phyloP scores from a whole-genome alignment of 1,284 basidiomycete species.

The Ceratobasidium sp. region DNA sequence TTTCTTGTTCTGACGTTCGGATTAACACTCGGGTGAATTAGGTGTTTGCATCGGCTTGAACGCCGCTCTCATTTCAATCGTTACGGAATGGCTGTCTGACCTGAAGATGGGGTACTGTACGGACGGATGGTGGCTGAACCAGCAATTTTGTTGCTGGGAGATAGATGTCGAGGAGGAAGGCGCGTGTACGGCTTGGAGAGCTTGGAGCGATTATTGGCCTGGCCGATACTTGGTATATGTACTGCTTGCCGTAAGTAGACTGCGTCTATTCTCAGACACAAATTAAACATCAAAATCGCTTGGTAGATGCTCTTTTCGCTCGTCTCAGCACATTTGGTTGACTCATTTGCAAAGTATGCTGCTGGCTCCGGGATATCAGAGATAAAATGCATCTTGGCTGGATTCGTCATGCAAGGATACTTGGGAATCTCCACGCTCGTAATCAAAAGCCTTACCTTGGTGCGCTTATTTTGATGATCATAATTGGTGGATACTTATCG shows the following conservation, averaged over 20 bases:
- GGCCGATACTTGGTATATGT: constrained; percentile 89
- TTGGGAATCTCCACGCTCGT: constrained; percentile 87
- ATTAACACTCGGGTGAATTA: constrained; percentile 47
- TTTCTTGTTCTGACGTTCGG: not conserved
- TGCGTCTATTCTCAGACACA: not conserved
- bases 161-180: constrained; percentile 74
- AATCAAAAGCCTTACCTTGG: constrained; percentile 91
- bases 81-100: constrained; percentile 98
- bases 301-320: constrained; percentile 77
- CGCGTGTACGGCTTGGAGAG: constrained; percentile 90
- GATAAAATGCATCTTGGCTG: constrained; percentile 97
- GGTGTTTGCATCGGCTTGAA: constrained; percentile 92
- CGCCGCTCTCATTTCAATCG: constrained; percentile 92
- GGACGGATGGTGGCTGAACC: constrained; percentile 98
- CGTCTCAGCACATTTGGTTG: constrained; percentile 86
- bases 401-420: constrained; percentile 97
- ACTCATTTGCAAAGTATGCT: constrained; percentile 89
- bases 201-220: constrained; percentile 82
- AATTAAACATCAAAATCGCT: constrained; percentile 35
- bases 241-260: constrained; percentile 76
- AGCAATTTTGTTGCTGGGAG: constrained; percentile 98
- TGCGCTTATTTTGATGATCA: constrained; percentile 53
- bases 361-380: constrained; percentile 99
- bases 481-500: not conserved
- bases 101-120: constrained; percentile 87